Evolutionary conservation across 2,329 filamentous ascomycete genomes (phyloP).

Genomic region (Tolypocladium sp.): DNA sequence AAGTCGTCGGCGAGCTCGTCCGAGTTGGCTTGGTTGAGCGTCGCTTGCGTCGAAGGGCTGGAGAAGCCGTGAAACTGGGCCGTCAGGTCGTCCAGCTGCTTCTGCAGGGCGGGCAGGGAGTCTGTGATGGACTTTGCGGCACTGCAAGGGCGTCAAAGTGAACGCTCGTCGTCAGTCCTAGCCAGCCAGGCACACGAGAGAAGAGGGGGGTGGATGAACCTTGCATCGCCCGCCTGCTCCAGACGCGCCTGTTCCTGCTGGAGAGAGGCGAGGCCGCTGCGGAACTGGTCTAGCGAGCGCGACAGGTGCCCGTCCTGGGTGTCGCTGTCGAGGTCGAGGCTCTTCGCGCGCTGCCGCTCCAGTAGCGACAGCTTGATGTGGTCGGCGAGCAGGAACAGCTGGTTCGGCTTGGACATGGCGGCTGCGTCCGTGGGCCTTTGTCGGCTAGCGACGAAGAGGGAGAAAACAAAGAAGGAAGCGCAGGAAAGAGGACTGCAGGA

Average conservation of each 20-base stretch:
- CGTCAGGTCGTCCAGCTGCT: constrained; percentile 68
- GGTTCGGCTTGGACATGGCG: constrained; percentile 46
- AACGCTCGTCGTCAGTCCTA: background rate
- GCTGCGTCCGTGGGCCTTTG: background rate
- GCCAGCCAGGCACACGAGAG: background rate
- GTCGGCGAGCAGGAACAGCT: constrained; percentile 88
- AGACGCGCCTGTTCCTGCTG: constrained; percentile 55
- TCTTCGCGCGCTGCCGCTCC: constrained; percentile 79
- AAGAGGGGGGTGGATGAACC: constrained; percentile 27
- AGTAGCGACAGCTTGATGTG: constrained; percentile 94
- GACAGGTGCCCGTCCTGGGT: constrained; percentile 84
- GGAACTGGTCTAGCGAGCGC: constrained; percentile 77
- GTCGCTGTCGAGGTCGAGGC: constrained; percentile 67
- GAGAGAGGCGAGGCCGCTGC: constrained; percentile 66
- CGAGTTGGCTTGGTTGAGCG: constrained; percentile 55
- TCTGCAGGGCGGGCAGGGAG: constrained; percentile 58
- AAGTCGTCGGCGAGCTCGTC: constrained; percentile 54
- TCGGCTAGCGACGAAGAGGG: background rate
- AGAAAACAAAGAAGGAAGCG: background rate
- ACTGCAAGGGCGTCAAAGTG: constrained; percentile 20
- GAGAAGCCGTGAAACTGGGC: constrained; percentile 69
- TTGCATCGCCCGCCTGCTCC: constrained; percentile 53
- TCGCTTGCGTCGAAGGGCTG: constrained; percentile 36
- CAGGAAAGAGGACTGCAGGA: background rate
- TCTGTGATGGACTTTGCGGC: constrained; percentile 44